Evolutionary conservation across 768 basidiomycete genomes (phyloP).

Genomic region (Coprinellus aureogranulatus): DNA sequence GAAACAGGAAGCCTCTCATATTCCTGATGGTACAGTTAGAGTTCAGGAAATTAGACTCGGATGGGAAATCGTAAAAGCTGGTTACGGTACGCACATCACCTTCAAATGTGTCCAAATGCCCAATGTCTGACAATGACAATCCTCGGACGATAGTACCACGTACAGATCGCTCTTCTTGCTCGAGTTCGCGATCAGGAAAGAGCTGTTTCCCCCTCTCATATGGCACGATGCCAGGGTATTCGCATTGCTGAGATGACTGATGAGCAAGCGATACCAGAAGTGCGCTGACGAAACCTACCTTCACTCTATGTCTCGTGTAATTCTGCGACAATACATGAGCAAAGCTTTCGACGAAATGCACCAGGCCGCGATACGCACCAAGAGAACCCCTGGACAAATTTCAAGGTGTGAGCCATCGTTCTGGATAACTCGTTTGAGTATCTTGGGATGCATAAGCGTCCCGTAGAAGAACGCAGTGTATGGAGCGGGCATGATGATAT

Average conservation of each 20-base stretch:
- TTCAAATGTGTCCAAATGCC: conserved; percentile 78
- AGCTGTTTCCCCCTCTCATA: conserved; percentile 46
- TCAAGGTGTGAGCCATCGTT: conserved; percentile 63
- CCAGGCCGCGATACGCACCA: conserved; percentile 45
- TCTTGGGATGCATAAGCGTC: conserved; percentile 83
- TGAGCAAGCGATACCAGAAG: neutral
- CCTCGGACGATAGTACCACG: conserved; percentile 79
- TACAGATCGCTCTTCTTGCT: conserved; percentile 63
- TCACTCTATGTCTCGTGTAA: conserved; percentile 78
- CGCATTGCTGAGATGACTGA: conserved; percentile 43
- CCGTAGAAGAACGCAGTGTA: conserved; percentile 79
- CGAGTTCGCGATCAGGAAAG: conserved; percentile 46
- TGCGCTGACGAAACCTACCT: conserved; percentile 34
- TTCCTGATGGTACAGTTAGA: conserved; percentile 57
- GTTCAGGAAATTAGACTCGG: too few species aligned
- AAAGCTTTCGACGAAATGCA: too few species aligned
- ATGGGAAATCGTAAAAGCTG: too few species aligned
- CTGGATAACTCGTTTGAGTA: conserved; percentile 72
- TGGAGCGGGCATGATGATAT: neutral
- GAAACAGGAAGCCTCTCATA: conserved; percentile 57
- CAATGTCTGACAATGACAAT: conserved; percentile 60
- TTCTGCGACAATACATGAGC: conserved; percentile 59
- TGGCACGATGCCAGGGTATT: conserved; percentile 84
- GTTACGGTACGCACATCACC: conserved; percentile 54
- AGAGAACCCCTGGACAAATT: conserved; percentile 71